Evolutionary conservation across 1,284 basidiomycete genomes (phyloP), one percentile per base, ranked within the genome.

Genomic region (Ceratobasidium sp.): DNA sequence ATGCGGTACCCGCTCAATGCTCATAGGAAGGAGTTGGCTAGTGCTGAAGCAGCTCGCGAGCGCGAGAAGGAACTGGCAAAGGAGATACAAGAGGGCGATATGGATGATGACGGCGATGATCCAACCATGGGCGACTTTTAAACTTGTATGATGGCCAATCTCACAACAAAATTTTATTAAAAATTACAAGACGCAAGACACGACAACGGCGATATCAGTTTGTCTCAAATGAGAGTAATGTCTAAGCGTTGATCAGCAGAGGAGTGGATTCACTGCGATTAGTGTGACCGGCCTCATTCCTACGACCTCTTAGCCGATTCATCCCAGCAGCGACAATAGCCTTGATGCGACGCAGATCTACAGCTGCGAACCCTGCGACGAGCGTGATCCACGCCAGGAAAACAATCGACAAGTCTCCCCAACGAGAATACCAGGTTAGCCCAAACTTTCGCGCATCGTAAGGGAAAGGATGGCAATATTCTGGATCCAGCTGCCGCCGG

Each of bases 1-100:
- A 99, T 99, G 97, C 89, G 97, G 26, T 99, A 96, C 82, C 96
- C 96, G 0, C 86, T 97, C 74, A 97, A 98, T 80, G 94, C 94
- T 1, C 96, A 98, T 79, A 87, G 95, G 76, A 97, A 97, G 81
- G 97, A 98, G 80, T 86, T 98, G 32, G 93, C 92, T 62, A 93
- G 90, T 36, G 96, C 95, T 12, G 93, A 95, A 76, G 94, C 92
- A 62, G 95, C 96, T 0, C 85, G 96, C 12, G 96, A 98, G 80
- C 87, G 96, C 61, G 96, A 98, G 84, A 91, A 94, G 78, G 96
- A 98, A 80, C 86, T 98, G 32, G 93, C 92, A 3, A 94, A 94
- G 82, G 92, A 93, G 79, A 93, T 96, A 70, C 89, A 92, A 77
- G 92, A 93, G 65, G 83, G 83, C n/a, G 92, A 92, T 0, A 90